Evolutionary conservation across 805 yeast genomes (phyloP).

Genomic region (Teunomyces barrocoloradensis): DNA sequence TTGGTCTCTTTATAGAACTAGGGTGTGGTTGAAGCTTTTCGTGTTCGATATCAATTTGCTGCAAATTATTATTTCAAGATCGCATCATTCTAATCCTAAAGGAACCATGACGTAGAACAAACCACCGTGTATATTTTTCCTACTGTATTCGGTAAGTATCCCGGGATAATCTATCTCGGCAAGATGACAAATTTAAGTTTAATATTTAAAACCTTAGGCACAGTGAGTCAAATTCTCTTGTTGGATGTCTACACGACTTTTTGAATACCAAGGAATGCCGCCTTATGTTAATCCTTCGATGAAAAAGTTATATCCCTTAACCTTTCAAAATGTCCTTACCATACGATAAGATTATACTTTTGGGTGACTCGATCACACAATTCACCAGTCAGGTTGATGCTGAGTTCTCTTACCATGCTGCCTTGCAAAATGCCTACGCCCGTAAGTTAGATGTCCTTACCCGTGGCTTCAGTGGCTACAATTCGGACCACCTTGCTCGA

Average conservation of each 20-base stretch:
- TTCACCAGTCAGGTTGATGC: slow-evolving; percentile 38
- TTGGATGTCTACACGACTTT: not conserved
- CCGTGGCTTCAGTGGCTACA: slow-evolving; percentile 80
- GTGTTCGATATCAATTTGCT: too few relatives aligned
- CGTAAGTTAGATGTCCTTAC: slow-evolving; percentile 66
- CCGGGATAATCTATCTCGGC: not conserved
- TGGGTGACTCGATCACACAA: slow-evolving; percentile 74
- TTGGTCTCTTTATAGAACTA: too few relatives aligned
- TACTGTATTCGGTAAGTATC: not conserved
- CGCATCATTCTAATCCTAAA: too few relatives aligned
- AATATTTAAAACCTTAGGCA: too few relatives aligned
- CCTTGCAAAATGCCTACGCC: slow-evolving; percentile 47
- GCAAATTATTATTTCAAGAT: too few relatives aligned
- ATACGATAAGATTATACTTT: slow-evolving; percentile 49
- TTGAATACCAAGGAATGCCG: not conserved
- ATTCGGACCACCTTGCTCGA: slow-evolving; percentile 53
- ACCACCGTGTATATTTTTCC: not conserved
- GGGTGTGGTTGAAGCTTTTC: too few relatives aligned
- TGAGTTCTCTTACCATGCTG: slow-evolving; percentile 51
- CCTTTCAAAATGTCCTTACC: not conserved
- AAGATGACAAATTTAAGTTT: not conserved
- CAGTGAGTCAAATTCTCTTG: too few relatives aligned
- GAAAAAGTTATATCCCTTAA: not conserved
- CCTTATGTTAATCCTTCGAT: not conserved
- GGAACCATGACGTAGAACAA: too few relatives aligned